Evolutionary conservation across 768 basidiomycete genomes (phyloP), one percentile per base, ranked within the genome.

Genomic region (Cubamyces lactineus): DNA sequence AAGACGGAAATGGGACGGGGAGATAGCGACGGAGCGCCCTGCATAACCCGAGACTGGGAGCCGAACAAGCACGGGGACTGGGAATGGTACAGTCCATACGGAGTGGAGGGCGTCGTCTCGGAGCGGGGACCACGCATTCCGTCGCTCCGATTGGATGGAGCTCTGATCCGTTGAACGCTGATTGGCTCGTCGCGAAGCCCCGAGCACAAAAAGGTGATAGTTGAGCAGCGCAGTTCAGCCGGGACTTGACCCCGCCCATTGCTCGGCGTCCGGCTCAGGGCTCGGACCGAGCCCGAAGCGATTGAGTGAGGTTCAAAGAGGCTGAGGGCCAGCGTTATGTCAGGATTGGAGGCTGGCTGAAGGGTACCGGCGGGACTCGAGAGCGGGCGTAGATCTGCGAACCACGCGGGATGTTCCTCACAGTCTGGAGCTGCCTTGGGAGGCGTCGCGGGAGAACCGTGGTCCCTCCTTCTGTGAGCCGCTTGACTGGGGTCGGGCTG

Each of bases 21-120:
- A 19, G 43, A 12, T 11, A 16, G 17, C 23, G 16, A 49, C 48
- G 26, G 39, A 28, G 40, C 50, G 38, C 48, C 9, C 39, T 34
- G 34, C 34, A 34, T 34, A 34, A 34, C 34, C 34, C 34, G 34
- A 34, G 34, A 34, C 6, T 34, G 57, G 49, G 57, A 58, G 16
- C 16, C 57, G 57, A 59, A 38, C 28, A 43, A 59, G 57, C 7
- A 26, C 7, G 5, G 17, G 21, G 17, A 21, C 23, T 12, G 42
- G 57, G 49, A 57, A 57, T 49, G 56, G 56, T 57, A 38, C 26
- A 23, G 57, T 57, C 57, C 57, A 59, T 51, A 59, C 43, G 41
- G 57, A 47, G 52, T 49, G 45, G 57, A n/a, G 8, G 17, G 41
- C 40, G 40, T 38, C 34, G 34, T 34, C 34, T 34, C 34, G 34